A percentile compares a stretch with the other conserved stretches of the same genome.
These are phyloP conservation scores for Neurospora hispaniola DNA, from an alignment of 495 filamentous ascomycete species.

Conservation along the genomic window DNA sequence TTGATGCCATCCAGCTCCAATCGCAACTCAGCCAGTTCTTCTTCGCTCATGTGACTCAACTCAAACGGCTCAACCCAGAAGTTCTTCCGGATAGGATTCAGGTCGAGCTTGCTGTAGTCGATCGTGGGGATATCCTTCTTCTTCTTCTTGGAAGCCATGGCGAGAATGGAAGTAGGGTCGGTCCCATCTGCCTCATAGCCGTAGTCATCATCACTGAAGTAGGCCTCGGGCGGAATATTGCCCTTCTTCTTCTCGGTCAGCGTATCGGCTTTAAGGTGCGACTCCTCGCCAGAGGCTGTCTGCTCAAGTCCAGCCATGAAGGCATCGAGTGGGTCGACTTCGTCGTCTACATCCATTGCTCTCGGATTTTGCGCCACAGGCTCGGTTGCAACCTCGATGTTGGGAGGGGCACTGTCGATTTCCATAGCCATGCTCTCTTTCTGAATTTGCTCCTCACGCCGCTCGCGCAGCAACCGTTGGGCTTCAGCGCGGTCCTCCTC, in stretches of 20 bases:
- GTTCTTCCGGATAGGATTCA: conserved; percentile 79
- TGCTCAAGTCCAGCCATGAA: conserved; percentile 76
- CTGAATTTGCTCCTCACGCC: conserved; percentile 37
- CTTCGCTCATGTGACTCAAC: conserved; percentile 72
- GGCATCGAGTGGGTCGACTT: conserved; percentile 86
- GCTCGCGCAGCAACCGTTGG: conserved; percentile 57
- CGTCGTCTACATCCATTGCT: conserved; percentile 54
- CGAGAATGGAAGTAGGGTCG: conserved; percentile 68
- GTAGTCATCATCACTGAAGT: conserved; percentile 73
- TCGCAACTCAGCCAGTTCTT: conserved; percentile 70
- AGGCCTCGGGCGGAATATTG: conserved; percentile 61
- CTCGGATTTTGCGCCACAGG: conserved; percentile 3
- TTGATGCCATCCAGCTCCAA: conserved; percentile 92
- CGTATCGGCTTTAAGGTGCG: neutral
- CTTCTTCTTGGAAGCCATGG: conserved; percentile 84
- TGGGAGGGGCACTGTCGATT: conserved; percentile 28
- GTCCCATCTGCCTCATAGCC: conserved; percentile 63
- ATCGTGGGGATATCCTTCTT: conserved; percentile 89
- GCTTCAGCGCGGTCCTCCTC: conserved; percentile 84
- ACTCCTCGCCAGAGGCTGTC: conserved; percentile 5
- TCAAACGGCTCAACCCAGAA: conserved; percentile 91
- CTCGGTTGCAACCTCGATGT: conserved; percentile 3
- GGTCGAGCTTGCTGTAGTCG: conserved; percentile 74
- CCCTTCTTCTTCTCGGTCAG: conserved; percentile 23
- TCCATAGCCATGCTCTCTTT: conserved; percentile 40